Evolutionary conservation across 208 protist species (phyloP), one percentile per base, ranked within the genome.

Genomic region (Wallacemonas sp.): DNA sequence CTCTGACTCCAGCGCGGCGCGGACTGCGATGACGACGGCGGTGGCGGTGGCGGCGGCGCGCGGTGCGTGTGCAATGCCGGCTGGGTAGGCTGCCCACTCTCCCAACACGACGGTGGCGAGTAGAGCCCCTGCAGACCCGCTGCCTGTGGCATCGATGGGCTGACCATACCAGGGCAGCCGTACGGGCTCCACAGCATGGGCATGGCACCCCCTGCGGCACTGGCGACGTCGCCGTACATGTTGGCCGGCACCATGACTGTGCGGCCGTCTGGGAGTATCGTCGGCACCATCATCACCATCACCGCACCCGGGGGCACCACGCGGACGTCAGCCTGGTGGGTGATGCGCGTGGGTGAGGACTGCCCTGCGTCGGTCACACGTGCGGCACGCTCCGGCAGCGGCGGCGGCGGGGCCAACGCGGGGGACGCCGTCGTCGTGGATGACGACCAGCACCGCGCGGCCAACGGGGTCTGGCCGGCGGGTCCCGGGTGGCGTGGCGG

Each of bases 201-300:
- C 27, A 34, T 11, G 21, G 19, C 27, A n/a, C 14, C 48, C 19
- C 6, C 19, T 11, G 30, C 30, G 32, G n/a, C n/a, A n/a, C n/a
- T n/a, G n/a, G n/a, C 6, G 2, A 29, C 12, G 19, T 58, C 52
- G 30, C 29, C 6, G 30, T 58, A 58, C 29, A 58, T 21, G n/a
- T 30, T 30, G 8, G 32, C 21, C 6, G 52, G 52, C 26, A 58
- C 21, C 52, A 58, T 58, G 16, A 58, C 32, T 2, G 29, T 33
- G 26, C 11, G 8, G 30, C 52, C 52, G 52, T 58, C 52, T 24
- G 52, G 52, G 16, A 39, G 14, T 9, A 19, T 58, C 0, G 52
- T 58, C 17, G 52, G 52, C 52, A 55, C 26, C 47, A 58, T 38
- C 52, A 58, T 58, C 52, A 58, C 23, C 52, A 58, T 58, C 11